A percentile compares a stretch with the other conserved stretches of the same genome.
These are phyloP conservation scores for Giardia muris DNA, from an alignment of 208 protist genomes.

Conservation along the genomic window DNA sequence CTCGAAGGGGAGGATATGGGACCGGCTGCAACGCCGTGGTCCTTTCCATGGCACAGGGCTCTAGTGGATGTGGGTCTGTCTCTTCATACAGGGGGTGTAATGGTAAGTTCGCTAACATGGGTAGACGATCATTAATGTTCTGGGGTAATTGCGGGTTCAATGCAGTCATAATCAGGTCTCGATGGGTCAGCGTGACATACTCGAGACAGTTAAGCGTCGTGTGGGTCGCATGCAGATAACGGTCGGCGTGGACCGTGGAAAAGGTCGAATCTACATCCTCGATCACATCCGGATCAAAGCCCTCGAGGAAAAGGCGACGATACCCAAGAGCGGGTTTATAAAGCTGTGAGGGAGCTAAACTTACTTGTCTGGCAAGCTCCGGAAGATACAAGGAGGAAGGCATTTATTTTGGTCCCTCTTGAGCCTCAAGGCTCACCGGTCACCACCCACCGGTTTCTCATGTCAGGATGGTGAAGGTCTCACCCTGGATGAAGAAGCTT, in stretches of 20 bases:
- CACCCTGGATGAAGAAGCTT: background rate
- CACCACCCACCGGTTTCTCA: background rate
- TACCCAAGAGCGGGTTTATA: background rate
- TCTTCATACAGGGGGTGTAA: background rate
- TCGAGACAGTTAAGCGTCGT: too few species aligned
- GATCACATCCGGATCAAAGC: too few species aligned
- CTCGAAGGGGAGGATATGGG: background rate
- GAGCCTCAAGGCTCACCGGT: background rate
- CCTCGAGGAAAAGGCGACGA: too few species aligned
- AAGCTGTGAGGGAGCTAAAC: background rate
- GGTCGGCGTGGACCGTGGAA: too few species aligned
- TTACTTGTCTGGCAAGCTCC: background rate
- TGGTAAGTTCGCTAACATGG: background rate
- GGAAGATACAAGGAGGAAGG: background rate
- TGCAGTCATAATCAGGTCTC: background rate
- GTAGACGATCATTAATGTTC: background rate
- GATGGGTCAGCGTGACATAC: background rate
- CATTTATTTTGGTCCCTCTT: background rate
- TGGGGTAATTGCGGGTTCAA: background rate
- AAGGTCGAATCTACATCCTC: too few species aligned
- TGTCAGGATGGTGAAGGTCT: background rate
- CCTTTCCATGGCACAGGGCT: background rate
- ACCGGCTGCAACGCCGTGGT: background rate
- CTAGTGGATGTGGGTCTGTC: background rate
- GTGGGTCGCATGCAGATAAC: too few species aligned